phyloP scores from a whole-genome alignment of 2,329 filamentous ascomycete species.

The Pseudomassariella vexata region DNA sequence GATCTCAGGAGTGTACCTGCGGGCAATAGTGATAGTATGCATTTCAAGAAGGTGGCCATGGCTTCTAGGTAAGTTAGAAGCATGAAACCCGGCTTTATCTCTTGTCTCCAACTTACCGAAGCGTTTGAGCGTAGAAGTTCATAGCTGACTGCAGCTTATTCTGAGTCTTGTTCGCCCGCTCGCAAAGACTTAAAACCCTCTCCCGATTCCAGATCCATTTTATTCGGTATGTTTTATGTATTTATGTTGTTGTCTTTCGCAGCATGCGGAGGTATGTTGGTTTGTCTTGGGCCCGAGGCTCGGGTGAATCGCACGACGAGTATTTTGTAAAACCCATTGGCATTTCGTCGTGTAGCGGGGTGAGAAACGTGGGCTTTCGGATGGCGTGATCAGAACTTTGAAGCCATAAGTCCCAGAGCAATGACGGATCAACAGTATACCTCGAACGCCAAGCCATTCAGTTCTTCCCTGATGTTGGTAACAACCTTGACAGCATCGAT shows the following conservation, averaged over 20 bases:
- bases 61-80: neutral
- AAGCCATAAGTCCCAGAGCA: neutral
- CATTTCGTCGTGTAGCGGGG: neutral
- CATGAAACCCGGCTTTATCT: too few relatives aligned
- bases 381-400: neutral
- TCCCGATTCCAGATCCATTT: slow-evolving; percentile 2
- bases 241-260: neutral
- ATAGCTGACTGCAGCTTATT: neutral
- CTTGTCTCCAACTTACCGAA: neutral
- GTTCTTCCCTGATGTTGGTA: slow-evolving; percentile 6
- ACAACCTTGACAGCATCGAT: slow-evolving; percentile 6
- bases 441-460: slow-evolving; percentile 8
- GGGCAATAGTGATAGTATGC: neutral
- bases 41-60: neutral
- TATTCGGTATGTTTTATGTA: neutral
- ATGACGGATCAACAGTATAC: slow-evolving; percentile 2
- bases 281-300: neutral
- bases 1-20: too few relatives aligned
- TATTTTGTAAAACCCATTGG: neutral
- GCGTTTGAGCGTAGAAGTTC: neutral
- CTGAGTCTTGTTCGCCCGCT: neutral
- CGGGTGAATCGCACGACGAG: neutral
- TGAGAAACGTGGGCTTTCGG: neutral
- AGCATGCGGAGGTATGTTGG: neutral
- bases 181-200: neutral